Evolutionary conservation across 495 filamentous ascomycete genomes (phyloP).

Genomic region (Choiromyces venosus): DNA sequence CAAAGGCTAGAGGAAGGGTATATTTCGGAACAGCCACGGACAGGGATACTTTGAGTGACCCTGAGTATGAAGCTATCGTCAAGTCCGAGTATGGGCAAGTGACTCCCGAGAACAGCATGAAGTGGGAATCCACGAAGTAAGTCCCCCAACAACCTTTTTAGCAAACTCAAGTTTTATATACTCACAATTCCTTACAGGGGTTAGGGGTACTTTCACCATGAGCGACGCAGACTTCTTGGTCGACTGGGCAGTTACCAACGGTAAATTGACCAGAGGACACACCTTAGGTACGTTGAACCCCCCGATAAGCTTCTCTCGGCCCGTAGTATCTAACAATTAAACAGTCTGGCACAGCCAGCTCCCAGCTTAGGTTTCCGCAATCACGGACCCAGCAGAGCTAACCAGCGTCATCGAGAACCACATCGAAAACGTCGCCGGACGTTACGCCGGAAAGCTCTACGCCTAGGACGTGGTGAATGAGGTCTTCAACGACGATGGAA

Average conservation of each 20-base stretch:
- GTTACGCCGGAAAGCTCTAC: constrained; percentile 59
- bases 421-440: constrained; percentile 53
- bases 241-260: constrained; percentile 54
- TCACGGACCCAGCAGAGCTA: constrained; percentile 50
- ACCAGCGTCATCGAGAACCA: constrained; percentile 57
- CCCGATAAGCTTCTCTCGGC: too few species aligned
- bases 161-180: too few species aligned
- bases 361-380: constrained; percentile 50
- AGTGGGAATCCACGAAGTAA: constrained; percentile 49
- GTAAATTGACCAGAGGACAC: constrained; percentile 58
- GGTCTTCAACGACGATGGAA: constrained; percentile 61
- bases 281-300: constrained; percentile 61
- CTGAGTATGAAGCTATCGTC: constrained; percentile 44
- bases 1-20: constrained; percentile 57
- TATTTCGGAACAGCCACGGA: constrained; percentile 49
- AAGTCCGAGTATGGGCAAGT: constrained; percentile 50
- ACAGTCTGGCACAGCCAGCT: not conserved
- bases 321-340: constrained; percentile 53
- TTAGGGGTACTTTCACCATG: constrained; percentile 50
- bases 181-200: constrained; percentile 16
- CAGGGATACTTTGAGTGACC: constrained; percentile 27
- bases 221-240: constrained; percentile 54
- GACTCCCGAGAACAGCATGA: constrained; percentile 56
- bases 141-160: not conserved
- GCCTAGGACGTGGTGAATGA: constrained; percentile 63